These are phyloP conservation scores for Eucalyptus fibrosa DNA, from an alignment of 345 rosid genomes.

Conservation along the genomic window DNA sequence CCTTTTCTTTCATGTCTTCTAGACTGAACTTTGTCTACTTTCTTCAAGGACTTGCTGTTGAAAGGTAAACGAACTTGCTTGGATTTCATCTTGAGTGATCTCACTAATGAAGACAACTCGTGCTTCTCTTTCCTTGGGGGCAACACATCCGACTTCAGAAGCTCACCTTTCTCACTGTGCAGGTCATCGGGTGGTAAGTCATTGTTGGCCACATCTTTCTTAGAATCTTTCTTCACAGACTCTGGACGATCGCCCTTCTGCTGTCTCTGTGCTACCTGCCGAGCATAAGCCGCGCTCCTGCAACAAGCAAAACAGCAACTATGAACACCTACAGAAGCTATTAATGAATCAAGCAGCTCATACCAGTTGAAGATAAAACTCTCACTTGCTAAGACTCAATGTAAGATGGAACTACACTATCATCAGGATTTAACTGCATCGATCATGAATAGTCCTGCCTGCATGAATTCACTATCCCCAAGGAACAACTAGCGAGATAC, in stretches of 20 bases:
- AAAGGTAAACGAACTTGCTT: conserved; percentile 6
- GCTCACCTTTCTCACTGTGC: not conserved
- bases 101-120: conserved; percentile 45
- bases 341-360: not conserved
- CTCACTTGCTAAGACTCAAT: not conserved
- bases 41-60: no score
- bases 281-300: conserved; percentile 83
- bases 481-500: not conserved
- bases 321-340: not conserved
- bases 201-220: not conserved
- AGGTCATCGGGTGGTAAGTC: not conserved
- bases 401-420: not conserved
- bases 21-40: no score
- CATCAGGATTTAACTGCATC: not conserved
- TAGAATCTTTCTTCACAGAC: not conserved
- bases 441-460: not conserved
- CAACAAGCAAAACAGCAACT: conserved; percentile 1
- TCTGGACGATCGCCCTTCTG: conserved; percentile 24
- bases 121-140: conserved; percentile 29
- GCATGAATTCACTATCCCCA: not conserved
- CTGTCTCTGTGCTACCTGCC: conserved; percentile 44
- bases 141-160: not conserved
- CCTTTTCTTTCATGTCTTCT: no score
- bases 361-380: not conserved
- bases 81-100: conserved; percentile 68